Evolutionary conservation across 495 filamentous ascomycete genomes (phyloP).

Genomic region (Symbiotaphrina buchneri): DNA sequence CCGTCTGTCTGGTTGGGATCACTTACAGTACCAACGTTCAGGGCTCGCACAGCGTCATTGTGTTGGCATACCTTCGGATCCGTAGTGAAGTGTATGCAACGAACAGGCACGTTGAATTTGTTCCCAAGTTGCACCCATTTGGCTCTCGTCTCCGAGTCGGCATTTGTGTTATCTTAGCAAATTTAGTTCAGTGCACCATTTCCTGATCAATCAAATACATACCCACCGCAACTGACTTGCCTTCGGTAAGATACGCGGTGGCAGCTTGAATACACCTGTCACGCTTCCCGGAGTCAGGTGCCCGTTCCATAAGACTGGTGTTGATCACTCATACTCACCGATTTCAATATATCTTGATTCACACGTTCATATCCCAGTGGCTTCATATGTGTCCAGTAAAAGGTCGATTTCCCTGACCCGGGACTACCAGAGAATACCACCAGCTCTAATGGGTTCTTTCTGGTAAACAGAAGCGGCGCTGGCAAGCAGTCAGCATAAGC

Average conservation of each 20-base stretch:
- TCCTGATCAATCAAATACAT: constrained; percentile 13
- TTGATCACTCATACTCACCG: constrained; percentile 19
- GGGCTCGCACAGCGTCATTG: constrained; percentile 66
- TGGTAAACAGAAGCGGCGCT: constrained; percentile 23
- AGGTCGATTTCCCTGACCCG: constrained; percentile 76
- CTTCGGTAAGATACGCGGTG: constrained; percentile 32
- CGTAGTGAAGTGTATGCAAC: constrained; percentile 71
- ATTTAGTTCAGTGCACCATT: constrained; percentile 1
- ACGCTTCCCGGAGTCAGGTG: constrained; percentile 23
- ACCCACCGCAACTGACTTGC: constrained; percentile 56
- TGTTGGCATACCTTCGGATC: constrained; percentile 55
- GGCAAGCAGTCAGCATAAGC: not conserved
- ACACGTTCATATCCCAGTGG: constrained; percentile 65
- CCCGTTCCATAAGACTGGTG: not conserved
- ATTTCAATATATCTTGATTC: constrained; percentile 82
- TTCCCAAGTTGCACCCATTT: constrained; percentile 56
- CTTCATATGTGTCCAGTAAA: constrained; percentile 59
- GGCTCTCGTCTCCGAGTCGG: constrained; percentile 47
- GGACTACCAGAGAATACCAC: constrained; percentile 76
- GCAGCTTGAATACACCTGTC: constrained; percentile 74
- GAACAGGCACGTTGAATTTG: constrained; percentile 48
- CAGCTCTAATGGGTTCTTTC: constrained; percentile 44
- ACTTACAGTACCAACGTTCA: constrained; percentile 30
- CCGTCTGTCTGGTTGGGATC: constrained; percentile 8
- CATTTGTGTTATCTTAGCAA: constrained; percentile 72